Percentiles rank a stretch among this genome's conserved stretches.
Conservation (phyloP, 306 rosid species). For the Hippophae tibetana region DNA sequence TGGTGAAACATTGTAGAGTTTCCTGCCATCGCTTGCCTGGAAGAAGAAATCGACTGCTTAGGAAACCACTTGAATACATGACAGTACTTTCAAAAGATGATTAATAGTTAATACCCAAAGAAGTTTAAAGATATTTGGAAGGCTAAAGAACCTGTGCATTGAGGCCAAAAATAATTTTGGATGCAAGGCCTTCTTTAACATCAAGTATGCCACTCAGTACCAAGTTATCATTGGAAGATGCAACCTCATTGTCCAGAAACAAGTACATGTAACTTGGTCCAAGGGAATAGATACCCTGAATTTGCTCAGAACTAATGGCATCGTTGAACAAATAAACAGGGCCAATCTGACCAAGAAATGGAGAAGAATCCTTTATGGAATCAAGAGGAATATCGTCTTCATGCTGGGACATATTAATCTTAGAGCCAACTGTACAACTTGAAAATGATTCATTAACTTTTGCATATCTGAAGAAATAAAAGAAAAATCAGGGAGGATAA, state of each 20-base stretch:
- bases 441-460: constrained; percentile 71
- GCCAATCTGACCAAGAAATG: constrained; percentile 90
- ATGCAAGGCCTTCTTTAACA: constrained; percentile 80
- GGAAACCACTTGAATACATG: background rate
- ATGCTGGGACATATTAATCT: constrained; percentile 40
- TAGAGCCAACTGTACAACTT: constrained; percentile 78
- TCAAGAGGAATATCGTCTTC: constrained; percentile 55
- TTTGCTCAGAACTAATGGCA: constrained; percentile 82
- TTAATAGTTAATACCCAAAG: background rate
- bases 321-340: constrained; percentile 81
- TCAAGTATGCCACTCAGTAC: constrained; percentile 73
- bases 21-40: constrained; percentile 88
- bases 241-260: constrained; percentile 79
- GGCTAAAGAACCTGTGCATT: constrained; percentile 75
- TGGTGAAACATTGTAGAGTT: constrained; percentile 83
- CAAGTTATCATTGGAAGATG: constrained; percentile 53
- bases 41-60: constrained; percentile 22
- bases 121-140: background rate
- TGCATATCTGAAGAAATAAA: constrained; percentile 64
- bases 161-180: constrained; percentile 79
- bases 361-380: constrained; percentile 55
- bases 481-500: constrained; percentile 13
- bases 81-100: background rate
- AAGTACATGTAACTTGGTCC: constrained; percentile 99
- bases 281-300: constrained; percentile 72